These are phyloP conservation scores for Fraxinus paxiana DNA, from an alignment of 305 asterid genomes.

Conservation along the genomic window DNA sequence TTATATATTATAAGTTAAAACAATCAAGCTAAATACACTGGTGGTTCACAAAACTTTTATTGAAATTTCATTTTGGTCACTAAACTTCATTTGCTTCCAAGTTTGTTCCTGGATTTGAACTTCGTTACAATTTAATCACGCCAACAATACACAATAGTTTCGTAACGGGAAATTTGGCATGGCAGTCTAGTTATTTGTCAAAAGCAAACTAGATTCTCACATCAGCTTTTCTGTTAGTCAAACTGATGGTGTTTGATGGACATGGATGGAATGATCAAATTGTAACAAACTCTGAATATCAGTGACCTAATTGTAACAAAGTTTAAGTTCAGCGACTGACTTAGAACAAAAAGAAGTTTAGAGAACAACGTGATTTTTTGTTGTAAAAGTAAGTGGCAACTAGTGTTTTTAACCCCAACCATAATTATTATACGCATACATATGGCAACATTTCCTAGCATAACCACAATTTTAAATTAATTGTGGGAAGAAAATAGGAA, in stretches of 20 bases:
- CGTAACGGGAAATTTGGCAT: not conserved
- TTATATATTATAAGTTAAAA: not conserved
- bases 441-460: not conserved
- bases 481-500: not conserved
- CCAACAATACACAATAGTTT: not conserved
- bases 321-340: not conserved
- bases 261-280: not conserved
- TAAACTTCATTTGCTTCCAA: not conserved
- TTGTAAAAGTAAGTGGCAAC: not conserved
- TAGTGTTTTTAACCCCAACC: not conserved
- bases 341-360: not conserved
- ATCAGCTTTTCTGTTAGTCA: not conserved
- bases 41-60: not conserved
- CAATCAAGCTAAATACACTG: not conserved
- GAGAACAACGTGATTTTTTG: not conserved
- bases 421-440: not conserved
- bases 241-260: not conserved
- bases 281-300: not conserved
- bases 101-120: not conserved
- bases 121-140: not conserved
- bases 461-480: not conserved
- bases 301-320: not conserved
- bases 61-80: not conserved
- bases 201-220: not conserved
- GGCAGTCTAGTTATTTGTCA: not conserved